A percentile compares a stretch with the other conserved stretches of the same genome.
phyloP scores from a whole-genome alignment of 2,329 filamentous ascomycete species.

The Arthroderma sp. region DNA sequence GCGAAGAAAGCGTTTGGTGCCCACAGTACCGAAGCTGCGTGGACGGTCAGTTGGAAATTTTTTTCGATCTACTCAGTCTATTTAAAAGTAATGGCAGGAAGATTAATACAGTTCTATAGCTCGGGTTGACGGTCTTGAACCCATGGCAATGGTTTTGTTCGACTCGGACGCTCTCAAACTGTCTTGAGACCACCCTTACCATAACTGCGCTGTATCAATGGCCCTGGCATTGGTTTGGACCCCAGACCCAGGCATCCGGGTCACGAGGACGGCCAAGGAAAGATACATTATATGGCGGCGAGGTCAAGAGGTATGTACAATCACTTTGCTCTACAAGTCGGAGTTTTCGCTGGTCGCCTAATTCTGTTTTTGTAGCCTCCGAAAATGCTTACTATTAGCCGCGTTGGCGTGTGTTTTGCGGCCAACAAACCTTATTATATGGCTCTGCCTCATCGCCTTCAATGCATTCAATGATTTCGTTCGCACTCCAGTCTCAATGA shows the following conservation, averaged over 20 bases:
- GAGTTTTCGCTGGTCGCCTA: too few species aligned
- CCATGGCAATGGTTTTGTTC: slow-evolving; percentile 98
- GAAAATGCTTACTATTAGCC: slow-evolving; percentile 58
- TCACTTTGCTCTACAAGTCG: too few species aligned
- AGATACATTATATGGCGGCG: too few species aligned
- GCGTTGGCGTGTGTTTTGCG: slow-evolving; percentile 73
- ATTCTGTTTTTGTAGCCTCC: slow-evolving; percentile 30
- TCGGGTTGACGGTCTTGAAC: slow-evolving; percentile 58
- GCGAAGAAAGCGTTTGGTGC: slow-evolving; percentile 59
- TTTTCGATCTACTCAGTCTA: not conserved
- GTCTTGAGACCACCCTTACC: slow-evolving; percentile 78
- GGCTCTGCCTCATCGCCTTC: slow-evolving; percentile 53
- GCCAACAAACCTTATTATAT: slow-evolving; percentile 80
- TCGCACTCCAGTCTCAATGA: not conserved
- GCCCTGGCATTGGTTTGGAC: slow-evolving; percentile 58
- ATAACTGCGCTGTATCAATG: slow-evolving; percentile 65
- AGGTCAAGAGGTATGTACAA: too few species aligned
- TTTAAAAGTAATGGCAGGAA: slow-evolving; percentile 6
- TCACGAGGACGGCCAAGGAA: too few species aligned
- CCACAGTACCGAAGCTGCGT: slow-evolving; percentile 50
- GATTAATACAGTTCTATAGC: slow-evolving; percentile 30
- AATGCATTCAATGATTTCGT: slow-evolving; percentile 28
- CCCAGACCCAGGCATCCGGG: too few species aligned
- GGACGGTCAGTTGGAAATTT: slow-evolving; percentile 46
- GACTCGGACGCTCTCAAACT: slow-evolving; percentile 87